Evolutionary conservation across 202 grass and related monocot species (phyloP), one percentile per base, ranked within the genome.

Genomic region (Zoysia matrella): DNA sequence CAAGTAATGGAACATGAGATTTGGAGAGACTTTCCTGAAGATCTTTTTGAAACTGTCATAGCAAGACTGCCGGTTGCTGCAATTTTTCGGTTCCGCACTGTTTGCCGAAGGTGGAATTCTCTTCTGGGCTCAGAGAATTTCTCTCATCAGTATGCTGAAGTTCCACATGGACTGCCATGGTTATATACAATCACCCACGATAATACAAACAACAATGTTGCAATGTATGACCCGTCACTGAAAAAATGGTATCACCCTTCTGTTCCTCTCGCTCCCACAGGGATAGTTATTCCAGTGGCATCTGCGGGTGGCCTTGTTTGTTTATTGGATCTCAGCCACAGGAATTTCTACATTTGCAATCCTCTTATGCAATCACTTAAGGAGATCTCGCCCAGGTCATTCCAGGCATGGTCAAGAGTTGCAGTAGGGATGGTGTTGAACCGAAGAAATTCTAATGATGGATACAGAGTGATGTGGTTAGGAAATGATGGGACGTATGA

Each of bases 381-480:
- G 87, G 89, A 98, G 88, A 88, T 98, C 87, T 92, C 90, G 53
- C 84, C 88, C 58, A 90, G 85, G 81, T 85, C 22, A 30, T 30
- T 30, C 22, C 22, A 30, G 22, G 22, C 22, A 30, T 30, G 22
- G 22, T 30, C 22, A 80, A 90, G 92, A 84, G 88, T 98, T 8
- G 83, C 85, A 52, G 90, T 98, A 69, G 95, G 93, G 81, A 98
- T 98, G 95, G 85, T 88, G 71, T 64, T 91, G 62, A 94, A 91
- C 14, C 84, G 89, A 74, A 87, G 60, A 72, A 84, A 75, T 86
- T 77, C 86, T 45, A 74, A 8, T 42, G 70, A 67, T 60, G 95
- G 95, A 69, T 98, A 98, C 86, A 95, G 90, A 88, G 88, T 95
- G 73, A 86, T 95, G 84, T 98, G 95, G 86, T 84, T 98, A 65